Conservation (phyloP, 768 basidiomycete species). For the Boletellus ananas region DNA sequence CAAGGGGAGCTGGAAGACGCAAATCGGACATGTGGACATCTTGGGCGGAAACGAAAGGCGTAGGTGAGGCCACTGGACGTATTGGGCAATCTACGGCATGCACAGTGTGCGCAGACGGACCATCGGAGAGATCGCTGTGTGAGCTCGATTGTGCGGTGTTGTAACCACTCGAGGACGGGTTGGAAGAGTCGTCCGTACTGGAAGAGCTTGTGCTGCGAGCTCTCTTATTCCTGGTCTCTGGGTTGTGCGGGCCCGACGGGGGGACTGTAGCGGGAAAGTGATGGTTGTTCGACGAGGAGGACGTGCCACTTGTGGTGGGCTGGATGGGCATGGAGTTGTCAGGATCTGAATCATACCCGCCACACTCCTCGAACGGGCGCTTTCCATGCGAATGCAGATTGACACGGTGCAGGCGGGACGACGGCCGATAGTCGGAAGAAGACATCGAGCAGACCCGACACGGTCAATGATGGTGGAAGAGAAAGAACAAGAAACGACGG, state of each 20-base stretch:
- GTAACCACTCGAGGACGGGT: slow-evolving; percentile 36
- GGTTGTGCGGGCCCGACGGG: slow-evolving; percentile 27
- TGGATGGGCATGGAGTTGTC: slow-evolving; percentile 25
- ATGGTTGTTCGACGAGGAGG: slow-evolving; percentile 11
- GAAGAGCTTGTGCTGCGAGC: slow-evolving; percentile 53
- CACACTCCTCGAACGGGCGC: slow-evolving; percentile 33
- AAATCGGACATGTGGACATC: slow-evolving; percentile 51
- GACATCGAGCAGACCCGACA: slow-evolving; percentile 18
- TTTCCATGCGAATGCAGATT: slow-evolving; percentile 26
- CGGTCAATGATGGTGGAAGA: slow-evolving; percentile 19
- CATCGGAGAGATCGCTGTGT: slow-evolving; percentile 29
- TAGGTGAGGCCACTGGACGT: slow-evolving; percentile 20
- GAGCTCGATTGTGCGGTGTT: slow-evolving; percentile 34
- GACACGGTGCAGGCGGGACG: slow-evolving; percentile 24
- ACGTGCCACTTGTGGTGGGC: slow-evolving; percentile 25
- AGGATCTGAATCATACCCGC: slow-evolving; percentile 32
- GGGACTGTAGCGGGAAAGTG: slow-evolving; percentile 9
- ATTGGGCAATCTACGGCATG: slow-evolving; percentile 18
- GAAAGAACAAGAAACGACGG: neutral
- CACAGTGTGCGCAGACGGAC: slow-evolving; percentile 8
- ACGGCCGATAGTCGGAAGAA: slow-evolving; percentile 22
- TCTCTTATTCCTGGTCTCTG: slow-evolving; percentile 54
- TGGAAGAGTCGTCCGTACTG: slow-evolving; percentile 32
- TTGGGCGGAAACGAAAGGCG: slow-evolving; percentile 41
- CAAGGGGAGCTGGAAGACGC: slow-evolving; percentile 21